These are phyloP conservation scores for Solanum virginianum DNA, from an alignment of 257 asterid species.

Conservation along the genomic window DNA sequence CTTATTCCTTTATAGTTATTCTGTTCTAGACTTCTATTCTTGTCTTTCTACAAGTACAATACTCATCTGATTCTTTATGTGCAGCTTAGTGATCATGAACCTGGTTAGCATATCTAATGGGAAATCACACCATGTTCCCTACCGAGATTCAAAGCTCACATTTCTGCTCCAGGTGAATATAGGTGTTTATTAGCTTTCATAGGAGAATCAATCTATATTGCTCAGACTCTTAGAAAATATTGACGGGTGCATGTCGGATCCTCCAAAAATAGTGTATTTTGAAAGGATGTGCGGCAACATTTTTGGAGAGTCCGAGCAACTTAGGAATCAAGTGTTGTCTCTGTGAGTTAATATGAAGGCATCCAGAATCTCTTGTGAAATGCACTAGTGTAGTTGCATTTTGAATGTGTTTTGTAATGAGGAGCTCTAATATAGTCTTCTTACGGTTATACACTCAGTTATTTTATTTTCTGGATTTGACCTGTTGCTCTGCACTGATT, in stretches of 20 bases:
- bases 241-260: no score
- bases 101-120: constrained; percentile 87
- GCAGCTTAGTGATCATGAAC: constrained; percentile 96
- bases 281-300: no score
- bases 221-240: no score
- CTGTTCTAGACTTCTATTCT: background rate
- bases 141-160: constrained; percentile 97
- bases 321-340: background rate
- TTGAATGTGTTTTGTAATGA: background rate
- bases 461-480: background rate
- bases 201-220: background rate
- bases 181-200: constrained; percentile 2
- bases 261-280: no score
- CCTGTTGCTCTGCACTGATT: background rate
- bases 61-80: background rate
- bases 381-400: background rate
- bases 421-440: background rate
- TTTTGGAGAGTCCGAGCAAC: no score
- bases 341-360: background rate
- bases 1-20: background rate
- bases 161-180: constrained; percentile 85
- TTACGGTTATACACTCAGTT: background rate
- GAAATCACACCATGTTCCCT: constrained; percentile 84
- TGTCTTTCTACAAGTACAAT: background rate
- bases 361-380: background rate